Evolutionary conservation across 345 rosid genomes (phyloP).

Genomic region (Eucalyptus tenuipes): DNA sequence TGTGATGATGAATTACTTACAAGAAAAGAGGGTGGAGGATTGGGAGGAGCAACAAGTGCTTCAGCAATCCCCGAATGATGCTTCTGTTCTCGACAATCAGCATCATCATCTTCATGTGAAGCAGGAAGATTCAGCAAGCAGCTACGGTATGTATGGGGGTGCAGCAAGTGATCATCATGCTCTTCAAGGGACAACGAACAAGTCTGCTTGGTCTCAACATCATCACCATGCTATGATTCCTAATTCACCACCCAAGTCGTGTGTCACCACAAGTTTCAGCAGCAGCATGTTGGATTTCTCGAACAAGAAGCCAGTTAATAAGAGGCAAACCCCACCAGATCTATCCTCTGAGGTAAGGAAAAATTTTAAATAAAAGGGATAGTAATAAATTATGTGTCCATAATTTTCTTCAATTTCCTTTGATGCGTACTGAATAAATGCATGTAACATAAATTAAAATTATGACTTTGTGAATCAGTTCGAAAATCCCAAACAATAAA

Average conservation of each 20-base stretch:
- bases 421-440: neutral
- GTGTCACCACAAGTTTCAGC: constrained; percentile 39
- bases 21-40: constrained; percentile 39
- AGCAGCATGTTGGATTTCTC: constrained; percentile 69
- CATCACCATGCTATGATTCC: constrained; percentile 16
- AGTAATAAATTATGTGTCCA: neutral
- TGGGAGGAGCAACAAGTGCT: constrained; percentile 55
- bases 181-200: constrained; percentile 1
- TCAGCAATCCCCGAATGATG: constrained; percentile 25
- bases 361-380: neutral
- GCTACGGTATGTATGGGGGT: constrained; percentile 24
- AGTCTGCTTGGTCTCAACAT: constrained; percentile 17
- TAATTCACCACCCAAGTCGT: constrained; percentile 54
- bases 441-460: neutral
- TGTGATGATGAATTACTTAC: constrained; percentile 6
- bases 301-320: constrained; percentile 26
- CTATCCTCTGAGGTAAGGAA: constrained; percentile 60
- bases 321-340: constrained; percentile 56
- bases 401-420: neutral
- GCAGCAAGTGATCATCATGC: constrained; percentile 15
- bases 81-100: neutral
- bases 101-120: constrained; percentile 11
- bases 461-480: neutral
- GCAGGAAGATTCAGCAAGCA: constrained; percentile 49
- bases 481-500: neutral